Conservation (phyloP, 108 stramenopile species). For the Nitzschia sp. region DNA sequence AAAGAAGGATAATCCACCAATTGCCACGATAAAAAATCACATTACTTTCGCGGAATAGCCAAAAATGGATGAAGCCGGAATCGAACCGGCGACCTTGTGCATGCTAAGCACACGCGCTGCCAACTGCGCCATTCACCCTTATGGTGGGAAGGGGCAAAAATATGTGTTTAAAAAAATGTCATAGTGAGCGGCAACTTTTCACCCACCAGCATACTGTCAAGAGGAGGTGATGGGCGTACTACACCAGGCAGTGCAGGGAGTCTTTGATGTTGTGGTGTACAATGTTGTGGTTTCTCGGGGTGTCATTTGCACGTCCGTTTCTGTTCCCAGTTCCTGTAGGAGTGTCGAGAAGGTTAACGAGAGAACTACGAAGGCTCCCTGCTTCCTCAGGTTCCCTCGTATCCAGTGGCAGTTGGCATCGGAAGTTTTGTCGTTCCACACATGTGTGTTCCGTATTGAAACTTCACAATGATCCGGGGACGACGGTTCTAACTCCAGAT, state of each 20-base stretch:
- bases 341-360: constrained; percentile 1
- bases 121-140: constrained; percentile 76
- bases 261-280: constrained; percentile 18
- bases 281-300: constrained; percentile 12
- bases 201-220: too few species aligned
- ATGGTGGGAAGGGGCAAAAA: not conserved
- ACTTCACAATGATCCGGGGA: constrained; percentile 10
- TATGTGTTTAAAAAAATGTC: not conserved
- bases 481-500: constrained; percentile 52
- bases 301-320: constrained; percentile 28
- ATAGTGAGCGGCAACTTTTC: too few species aligned
- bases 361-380: too few species aligned
- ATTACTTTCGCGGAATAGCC: too few species aligned
- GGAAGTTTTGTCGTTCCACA: too few species aligned
- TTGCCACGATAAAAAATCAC: too few species aligned
- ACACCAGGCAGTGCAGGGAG: too few species aligned
- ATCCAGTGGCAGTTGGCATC: too few species aligned
- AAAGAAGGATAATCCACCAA: too few species aligned
- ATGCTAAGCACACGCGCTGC: constrained; percentile 92
- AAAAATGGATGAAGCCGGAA: constrained; percentile 54
- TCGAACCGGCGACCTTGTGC: constrained; percentile 87
- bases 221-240: too few species aligned
- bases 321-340: not conserved
- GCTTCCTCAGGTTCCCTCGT: too few species aligned
- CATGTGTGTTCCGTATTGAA: too few species aligned